Percentiles rank a stretch among this genome's conserved stretches.
Evolutionary conservation across 176 grass and related monocot species (phyloP).

Genomic region (Pharus latifolius): DNA sequence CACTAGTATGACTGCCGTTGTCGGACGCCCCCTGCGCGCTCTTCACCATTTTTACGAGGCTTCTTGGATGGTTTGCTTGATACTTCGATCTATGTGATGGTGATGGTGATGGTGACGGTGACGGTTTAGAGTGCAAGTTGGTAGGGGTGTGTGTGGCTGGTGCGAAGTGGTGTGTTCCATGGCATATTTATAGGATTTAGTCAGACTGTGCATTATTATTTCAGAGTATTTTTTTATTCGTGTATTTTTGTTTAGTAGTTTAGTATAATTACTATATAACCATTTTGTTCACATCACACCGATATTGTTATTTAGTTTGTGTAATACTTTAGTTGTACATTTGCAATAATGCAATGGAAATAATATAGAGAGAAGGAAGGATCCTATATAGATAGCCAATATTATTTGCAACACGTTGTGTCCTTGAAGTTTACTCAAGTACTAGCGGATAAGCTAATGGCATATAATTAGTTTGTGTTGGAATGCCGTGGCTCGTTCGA

Average conservation of each 20-base stretch:
- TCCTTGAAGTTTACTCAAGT: constrained; percentile 33
- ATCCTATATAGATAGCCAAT: too few species aligned
- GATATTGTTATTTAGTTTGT: background rate
- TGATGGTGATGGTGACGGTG: constrained; percentile 25
- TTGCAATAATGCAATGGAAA: constrained; percentile 35
- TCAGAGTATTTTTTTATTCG: background rate
- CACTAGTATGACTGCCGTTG: background rate
- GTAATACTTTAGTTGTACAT: background rate
- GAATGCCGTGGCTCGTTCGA: constrained; percentile 12
- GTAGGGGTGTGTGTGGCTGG: background rate
- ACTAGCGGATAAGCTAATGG: constrained; percentile 14
- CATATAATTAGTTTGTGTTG: constrained; percentile 8
- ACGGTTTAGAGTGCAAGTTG: constrained; percentile 1
- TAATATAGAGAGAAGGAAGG: background rate
- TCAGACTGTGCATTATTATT: background rate
- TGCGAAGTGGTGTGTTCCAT: constrained; percentile 15
- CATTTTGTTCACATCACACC: constrained; percentile 18
- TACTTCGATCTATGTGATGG: background rate
- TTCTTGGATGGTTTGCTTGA: background rate
- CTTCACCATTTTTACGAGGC: constrained; percentile 42
- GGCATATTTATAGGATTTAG: constrained; percentile 39
- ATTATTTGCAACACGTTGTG: constrained; percentile 29
- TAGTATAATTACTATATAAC: too few species aligned
- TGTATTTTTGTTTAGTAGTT: too few species aligned
- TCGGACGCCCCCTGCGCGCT: constrained; percentile 2